Base-by-base conservation (phyloP, 345 rosid species). In the Raphanus sativus region DNA sequence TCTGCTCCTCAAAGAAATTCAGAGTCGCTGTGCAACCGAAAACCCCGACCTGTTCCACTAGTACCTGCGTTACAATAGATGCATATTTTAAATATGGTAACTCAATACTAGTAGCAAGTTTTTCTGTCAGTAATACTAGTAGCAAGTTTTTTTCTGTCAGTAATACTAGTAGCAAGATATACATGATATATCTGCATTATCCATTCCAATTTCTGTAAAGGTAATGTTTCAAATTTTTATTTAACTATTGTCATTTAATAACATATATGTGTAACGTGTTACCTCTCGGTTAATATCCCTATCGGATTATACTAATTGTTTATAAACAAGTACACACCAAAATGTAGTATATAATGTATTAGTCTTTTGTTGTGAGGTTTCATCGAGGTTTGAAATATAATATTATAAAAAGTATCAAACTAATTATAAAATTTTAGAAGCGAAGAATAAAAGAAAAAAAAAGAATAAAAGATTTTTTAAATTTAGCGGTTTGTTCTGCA, bases 1-100 rank as follows among this genome's bases (percentile, higher is more conserved):
- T 73, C 60, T 89, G 86, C 29, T 86, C 82, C 75, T 89, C 93
- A 25, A 93, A 89, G 85, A 93, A 93, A 68, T 91, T 89, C 0
- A 93, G 85, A 0, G 81, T 77, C 0, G 95, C 90, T 0, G 81
- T 81, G 81, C 95, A 91, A 73, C 89, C 81, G 71, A 81, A 91
- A 2, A 93, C 97, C 4, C 85, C 76, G 0, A 92, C 88, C 50
- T 93, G 98, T 11, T 86, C 89, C 34, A 88, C 86, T 8, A 88
- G 83, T 68, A 93, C 95, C 97, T 92, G 88, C n/a, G 16, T 32
- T 21, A 59, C 73, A 58, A 65, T 55, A 55, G 1, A 64, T 5
- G 2, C 48, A 56, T 9, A 4, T 38, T 11, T 74, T 64, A 4
- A 16, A 32, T 33, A 30, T n/a, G 40, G 24, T 7, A 30, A 30